A percentile compares a stretch with the other conserved stretches of the same genome.
phyloP scores from a whole-genome alignment of 768 basidiomycete genomes.

The Naganishia randhawae region DNA sequence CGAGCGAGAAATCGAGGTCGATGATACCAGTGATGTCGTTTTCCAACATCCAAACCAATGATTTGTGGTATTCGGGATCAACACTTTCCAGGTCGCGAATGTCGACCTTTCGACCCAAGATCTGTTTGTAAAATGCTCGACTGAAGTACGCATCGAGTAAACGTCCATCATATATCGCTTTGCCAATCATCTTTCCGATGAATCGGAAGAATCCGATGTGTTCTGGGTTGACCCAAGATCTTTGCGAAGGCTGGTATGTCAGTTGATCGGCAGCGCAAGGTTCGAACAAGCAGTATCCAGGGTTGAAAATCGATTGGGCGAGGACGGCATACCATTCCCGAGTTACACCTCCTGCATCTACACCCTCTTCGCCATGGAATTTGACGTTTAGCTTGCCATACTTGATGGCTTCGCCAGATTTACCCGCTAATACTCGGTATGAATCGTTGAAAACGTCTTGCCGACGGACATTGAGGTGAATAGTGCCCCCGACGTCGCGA shows the following conservation, averaged over 20 bases:
- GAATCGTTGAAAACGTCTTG: constrained; percentile 94
- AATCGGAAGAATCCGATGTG: constrained; percentile 98
- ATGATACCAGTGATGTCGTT: constrained; percentile 63
- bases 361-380: constrained; percentile 94
- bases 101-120: constrained; percentile 89
- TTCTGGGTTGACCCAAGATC: constrained; percentile 65
- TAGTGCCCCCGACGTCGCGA: constrained; percentile 23
- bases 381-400: constrained; percentile 93
- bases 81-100: constrained; percentile 96
- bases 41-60: constrained; percentile 94
- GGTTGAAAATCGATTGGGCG: constrained; percentile 97
- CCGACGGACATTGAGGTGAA: constrained; percentile 46
- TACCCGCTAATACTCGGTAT: constrained; percentile 82
- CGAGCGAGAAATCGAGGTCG: constrained; percentile 81
- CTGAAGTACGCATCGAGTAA: constrained; percentile 97
- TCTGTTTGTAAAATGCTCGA: constrained; percentile 89
- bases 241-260: constrained; percentile 78
- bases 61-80: constrained; percentile 97
- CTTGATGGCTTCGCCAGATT: constrained; percentile 93
- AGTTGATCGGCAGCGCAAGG: constrained; percentile 91
- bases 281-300: constrained; percentile 89
- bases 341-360: constrained; percentile 96
- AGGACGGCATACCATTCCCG: constrained; percentile 98
- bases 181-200: constrained; percentile 90
- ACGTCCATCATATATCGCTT: constrained; percentile 86